Evolutionary conservation across 2,329 filamentous ascomycete species (phyloP), one percentile per base, ranked within the genome.

Genomic region (Neonectria ditissima): DNA sequence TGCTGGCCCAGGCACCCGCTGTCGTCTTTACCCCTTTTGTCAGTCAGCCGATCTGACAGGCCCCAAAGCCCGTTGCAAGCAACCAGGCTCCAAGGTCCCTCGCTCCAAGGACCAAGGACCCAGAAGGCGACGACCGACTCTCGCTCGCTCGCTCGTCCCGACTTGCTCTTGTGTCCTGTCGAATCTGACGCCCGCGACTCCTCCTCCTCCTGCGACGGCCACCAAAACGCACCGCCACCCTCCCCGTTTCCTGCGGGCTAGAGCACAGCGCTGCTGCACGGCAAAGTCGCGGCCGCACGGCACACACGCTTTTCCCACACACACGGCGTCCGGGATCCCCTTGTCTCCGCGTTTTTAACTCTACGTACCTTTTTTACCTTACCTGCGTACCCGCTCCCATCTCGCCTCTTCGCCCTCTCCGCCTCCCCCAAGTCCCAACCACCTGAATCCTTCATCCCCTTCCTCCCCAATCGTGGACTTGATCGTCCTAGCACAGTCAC

Each of bases 1-100:
- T 65, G 65, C 68, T 71, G 66, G 69, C 63, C 68, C 68, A 65
- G 68, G 62, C 56, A 55, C 61, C 69, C 66, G 68, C 62, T 67
- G 66, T 62, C 64, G 55, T 68, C 69, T 63, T 44, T 44, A 66
- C 58, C 62, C 59, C 62, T 65, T 65, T 63, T 62, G 54, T 69
- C 64, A 32, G 50, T 65, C 62, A 57, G 62, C 53, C 57, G 53
- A 59, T 63, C 60, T 45, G 55, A 63, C 55, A 41, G 20, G 51
- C 60, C 55, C 39, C 43, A 34, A 51, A 52, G 34, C 47, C 48
- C 34, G 47, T 28, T 50, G 47, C 47, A 50, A 50, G 47, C 47
- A 50, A 50, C 26, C 47, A 48, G 16, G 16, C 53, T 56, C 37
- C 52, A 39, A 60, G 50, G 41, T 50, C 43, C 2, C 41, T n/a